phyloP scores from a whole-genome alignment of 305 asterid genomes.

The Euphrasia arctica region DNA sequence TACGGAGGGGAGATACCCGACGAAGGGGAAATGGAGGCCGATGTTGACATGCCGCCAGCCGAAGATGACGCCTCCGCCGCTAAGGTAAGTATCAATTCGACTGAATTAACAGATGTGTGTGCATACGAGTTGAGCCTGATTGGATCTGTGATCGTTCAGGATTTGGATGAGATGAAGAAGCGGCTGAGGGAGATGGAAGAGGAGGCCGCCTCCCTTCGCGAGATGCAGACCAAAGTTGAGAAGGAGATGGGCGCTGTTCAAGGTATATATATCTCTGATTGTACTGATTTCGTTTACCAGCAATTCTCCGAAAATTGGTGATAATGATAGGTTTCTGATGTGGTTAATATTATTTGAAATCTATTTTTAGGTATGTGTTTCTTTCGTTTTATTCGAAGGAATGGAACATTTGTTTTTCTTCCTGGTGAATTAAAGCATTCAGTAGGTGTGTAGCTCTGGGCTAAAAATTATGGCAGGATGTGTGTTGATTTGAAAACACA shows the following conservation, averaged over 20 bases:
- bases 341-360: no score
- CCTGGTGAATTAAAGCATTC: not conserved
- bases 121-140: conserved; percentile 17
- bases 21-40: conserved; percentile 88
- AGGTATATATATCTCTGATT: conserved; percentile 40
- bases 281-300: not conserved
- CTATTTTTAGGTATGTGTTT: no score
- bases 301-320: no score
- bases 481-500: not conserved
- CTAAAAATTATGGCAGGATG: not conserved
- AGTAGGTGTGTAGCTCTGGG: not conserved
- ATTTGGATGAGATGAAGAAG: conserved; percentile 97
- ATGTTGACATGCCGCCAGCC: conserved; percentile 69
- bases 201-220: conserved; percentile 92
- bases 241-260: conserved; percentile 94
- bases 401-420: not conserved
- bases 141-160: conserved; percentile 39
- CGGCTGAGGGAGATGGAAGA: conserved; percentile 96
- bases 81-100: conserved; percentile 41
- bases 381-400: no score
- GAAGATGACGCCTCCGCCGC: conserved; percentile 70
- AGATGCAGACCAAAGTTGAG: conserved; percentile 96
- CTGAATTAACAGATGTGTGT: not conserved
- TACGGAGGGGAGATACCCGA: conserved; percentile 95
- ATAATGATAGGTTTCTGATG: no score